Evolutionary conservation across 768 basidiomycete genomes (phyloP).

Genomic region (Podaxis sp.): DNA sequence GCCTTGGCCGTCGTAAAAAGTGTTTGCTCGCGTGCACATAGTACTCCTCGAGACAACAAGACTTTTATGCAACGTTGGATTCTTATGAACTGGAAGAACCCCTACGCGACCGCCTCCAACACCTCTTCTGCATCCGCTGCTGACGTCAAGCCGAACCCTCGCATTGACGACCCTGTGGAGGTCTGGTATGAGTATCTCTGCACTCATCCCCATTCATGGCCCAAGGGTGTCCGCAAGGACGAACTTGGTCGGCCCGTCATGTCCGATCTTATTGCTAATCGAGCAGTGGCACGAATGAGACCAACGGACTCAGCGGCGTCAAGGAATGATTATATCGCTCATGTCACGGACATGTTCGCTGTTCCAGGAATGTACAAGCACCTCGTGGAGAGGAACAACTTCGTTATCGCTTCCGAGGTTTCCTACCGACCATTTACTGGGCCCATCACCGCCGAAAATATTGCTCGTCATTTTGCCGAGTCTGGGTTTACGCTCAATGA

Average conservation of each 20-base stretch:
- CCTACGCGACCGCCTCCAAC: slow-evolving; percentile 15
- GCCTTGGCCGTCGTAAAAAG: slow-evolving; percentile 42
- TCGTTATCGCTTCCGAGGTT: slow-evolving; percentile 34
- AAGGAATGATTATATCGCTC: slow-evolving; percentile 27
- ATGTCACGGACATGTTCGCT: slow-evolving; percentile 40
- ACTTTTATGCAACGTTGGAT: slow-evolving; percentile 43
- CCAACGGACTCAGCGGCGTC: slow-evolving; percentile 23
- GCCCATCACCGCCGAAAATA: slow-evolving; percentile 31
- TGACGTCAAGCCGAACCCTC: slow-evolving; percentile 39
- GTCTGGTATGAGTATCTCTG: slow-evolving; percentile 46
- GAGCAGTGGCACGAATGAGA: slow-evolving; percentile 48
- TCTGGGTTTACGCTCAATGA: slow-evolving; percentile 38
- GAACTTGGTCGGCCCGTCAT: slow-evolving; percentile 35
- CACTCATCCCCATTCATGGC: slow-evolving; percentile 44
- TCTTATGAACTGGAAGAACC: slow-evolving; percentile 45
- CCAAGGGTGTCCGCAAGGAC: slow-evolving; percentile 46
- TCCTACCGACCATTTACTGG: slow-evolving; percentile 32
- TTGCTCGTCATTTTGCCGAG: slow-evolving; percentile 42
- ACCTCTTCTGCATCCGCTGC: slow-evolving; percentile 14
- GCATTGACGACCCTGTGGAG: slow-evolving; percentile 45
- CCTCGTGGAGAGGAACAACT: slow-evolving; percentile 32
- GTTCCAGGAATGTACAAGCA: slow-evolving; percentile 39
- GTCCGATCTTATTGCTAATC: slow-evolving; percentile 45
- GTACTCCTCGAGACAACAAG: slow-evolving; percentile 42
- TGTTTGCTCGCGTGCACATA: slow-evolving; percentile 44